Base-by-base conservation (phyloP, 176 grass and related monocot genomes). In the Ensete ventricosum region DNA sequence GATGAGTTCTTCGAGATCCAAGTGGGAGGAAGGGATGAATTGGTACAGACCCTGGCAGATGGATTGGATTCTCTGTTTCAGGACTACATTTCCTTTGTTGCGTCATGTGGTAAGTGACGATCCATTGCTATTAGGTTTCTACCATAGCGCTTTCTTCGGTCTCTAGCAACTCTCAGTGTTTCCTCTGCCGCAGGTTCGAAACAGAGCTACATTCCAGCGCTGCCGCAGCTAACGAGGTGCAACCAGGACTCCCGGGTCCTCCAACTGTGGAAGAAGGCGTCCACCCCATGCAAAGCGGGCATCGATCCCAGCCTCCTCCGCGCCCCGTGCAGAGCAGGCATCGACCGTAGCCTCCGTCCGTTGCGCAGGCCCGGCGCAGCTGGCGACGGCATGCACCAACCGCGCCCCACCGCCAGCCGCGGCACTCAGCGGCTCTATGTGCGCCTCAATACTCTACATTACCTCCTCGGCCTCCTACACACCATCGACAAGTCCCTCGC, bases 341-440 rank as follows among this genome's bases (percentile, higher is more conserved):
- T 29, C 3, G 12, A 73, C 1, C 21, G 20, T 6, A 62, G 12
- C 1, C 13, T 62, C 17, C 57, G 20, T 14, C 17, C 57, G 14
- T 14, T 62, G 17, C 57, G 23, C 52, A 22, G 50, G 53, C 2
- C 49, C 1, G 49, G 49, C 6, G 75, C 60, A 50, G 74, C 34
- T 8, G 74, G 57, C 17, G 84, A 89, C 77, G 88, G 88, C n/a
- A 57, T 53, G 3, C 81, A 82, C 79, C 79, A 73, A 53, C 95
- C 88, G 8, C 84, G 88, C 1, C 90, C 95, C 19, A 93, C 88
- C 65, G 90, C 87, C 29, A 98, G 90, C 81, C 95, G 90, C 0
- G 94, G 90, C 78, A 98, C 90, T n/a, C 90, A 98, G 74, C 88
- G 94, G 8, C 86, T 98, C 49, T 93, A 93, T 76, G 81, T 93